A percentile compares a stretch with the other conserved stretches of the same genome.
Conservation (phyloP, 2,329 filamentous ascomycete species). For the Ophiocordyceps australis region DNA sequence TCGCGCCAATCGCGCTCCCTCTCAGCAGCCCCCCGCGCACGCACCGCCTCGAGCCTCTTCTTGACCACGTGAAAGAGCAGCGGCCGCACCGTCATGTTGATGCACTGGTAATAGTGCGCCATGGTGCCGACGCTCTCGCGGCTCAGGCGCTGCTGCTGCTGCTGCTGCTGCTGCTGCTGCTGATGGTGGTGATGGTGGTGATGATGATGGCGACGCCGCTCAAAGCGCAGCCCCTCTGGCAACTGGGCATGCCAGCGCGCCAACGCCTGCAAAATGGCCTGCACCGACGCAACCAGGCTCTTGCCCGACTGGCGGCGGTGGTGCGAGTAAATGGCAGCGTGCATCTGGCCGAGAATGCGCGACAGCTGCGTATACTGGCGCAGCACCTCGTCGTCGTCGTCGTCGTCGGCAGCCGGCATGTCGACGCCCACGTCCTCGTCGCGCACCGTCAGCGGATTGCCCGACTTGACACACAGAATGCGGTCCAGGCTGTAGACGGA, state of each 20-base stretch:
- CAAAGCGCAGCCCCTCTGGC: slow-evolving; percentile 26
- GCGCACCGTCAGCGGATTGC: slow-evolving; percentile 33
- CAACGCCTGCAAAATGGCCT: slow-evolving; percentile 28
- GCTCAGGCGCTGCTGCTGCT: slow-evolving; percentile 24
- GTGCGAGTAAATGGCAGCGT: slow-evolving; percentile 26
- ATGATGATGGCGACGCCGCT: slow-evolving; percentile 23
- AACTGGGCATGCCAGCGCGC: slow-evolving; percentile 29
- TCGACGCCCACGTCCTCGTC: slow-evolving; percentile 30
- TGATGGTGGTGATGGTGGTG: too few species aligned
- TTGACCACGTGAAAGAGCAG: slow-evolving; percentile 34
- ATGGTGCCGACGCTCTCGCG: slow-evolving; percentile 32
- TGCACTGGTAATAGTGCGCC: slow-evolving; percentile 36
- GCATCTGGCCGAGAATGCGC: slow-evolving; percentile 29
- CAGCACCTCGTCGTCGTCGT: slow-evolving; percentile 22
- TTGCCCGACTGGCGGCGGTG: slow-evolving; percentile 21
- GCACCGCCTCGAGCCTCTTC: slow-evolving; percentile 16
- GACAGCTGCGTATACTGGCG: slow-evolving; percentile 33
- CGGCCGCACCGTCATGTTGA: slow-evolving; percentile 37
- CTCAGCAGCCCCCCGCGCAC: slow-evolving; percentile 5
- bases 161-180: too few species aligned
- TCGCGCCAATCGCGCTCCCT: slow-evolving; percentile 15
- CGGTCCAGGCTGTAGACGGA: slow-evolving; percentile 35
- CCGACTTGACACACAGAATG: slow-evolving; percentile 32
- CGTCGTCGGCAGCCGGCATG: slow-evolving; percentile 12
- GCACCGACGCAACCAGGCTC: slow-evolving; percentile 28